Conservation (phyloP, 495 filamentous ascomycete species). For the Podospora australis region DNA sequence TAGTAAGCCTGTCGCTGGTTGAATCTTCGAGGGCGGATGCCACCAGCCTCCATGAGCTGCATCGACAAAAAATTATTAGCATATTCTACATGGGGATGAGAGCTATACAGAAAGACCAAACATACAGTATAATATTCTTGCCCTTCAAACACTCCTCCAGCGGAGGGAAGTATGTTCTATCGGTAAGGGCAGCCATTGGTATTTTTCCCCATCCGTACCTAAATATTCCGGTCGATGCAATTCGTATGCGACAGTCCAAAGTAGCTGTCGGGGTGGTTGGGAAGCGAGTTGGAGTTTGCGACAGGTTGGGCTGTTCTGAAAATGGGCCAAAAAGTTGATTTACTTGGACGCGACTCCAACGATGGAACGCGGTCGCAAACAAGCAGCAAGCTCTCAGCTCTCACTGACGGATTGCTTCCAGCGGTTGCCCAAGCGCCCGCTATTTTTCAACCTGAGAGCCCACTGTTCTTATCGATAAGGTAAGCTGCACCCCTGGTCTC, state of each 20-base stretch:
- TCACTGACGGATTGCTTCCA: neutral
- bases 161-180: conserved; percentile 43
- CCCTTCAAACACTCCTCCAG: conserved; percentile 43
- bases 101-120: conserved; percentile 7
- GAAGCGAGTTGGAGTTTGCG: conserved; percentile 1
- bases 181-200: conserved; percentile 60
- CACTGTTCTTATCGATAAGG: conserved; percentile 12
- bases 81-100: conserved; percentile 42
- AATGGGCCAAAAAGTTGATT: conserved; percentile 1
- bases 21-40: conserved; percentile 58
- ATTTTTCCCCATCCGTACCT: conserved; percentile 34
- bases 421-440: conserved; percentile 8
- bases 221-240: conserved; percentile 3
- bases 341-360: conserved; percentile 8
- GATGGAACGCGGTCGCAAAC: conserved; percentile 9
- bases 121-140: conserved; percentile 38
- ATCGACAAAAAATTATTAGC: too few relatives aligned
- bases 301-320: neutral
- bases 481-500: neutral
- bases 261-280: conserved; percentile 1
- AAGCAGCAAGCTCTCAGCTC: neutral
- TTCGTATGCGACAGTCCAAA: conserved; percentile 2
- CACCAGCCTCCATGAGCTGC: conserved; percentile 73
- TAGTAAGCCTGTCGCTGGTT: conserved; percentile 40
- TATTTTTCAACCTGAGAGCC: conserved; percentile 13